A percentile compares a stretch with the other conserved stretches of the same genome.
phyloP scores from a whole-genome alignment of 1,139 yeast species.

The Taphrina wiesneri region DNA sequence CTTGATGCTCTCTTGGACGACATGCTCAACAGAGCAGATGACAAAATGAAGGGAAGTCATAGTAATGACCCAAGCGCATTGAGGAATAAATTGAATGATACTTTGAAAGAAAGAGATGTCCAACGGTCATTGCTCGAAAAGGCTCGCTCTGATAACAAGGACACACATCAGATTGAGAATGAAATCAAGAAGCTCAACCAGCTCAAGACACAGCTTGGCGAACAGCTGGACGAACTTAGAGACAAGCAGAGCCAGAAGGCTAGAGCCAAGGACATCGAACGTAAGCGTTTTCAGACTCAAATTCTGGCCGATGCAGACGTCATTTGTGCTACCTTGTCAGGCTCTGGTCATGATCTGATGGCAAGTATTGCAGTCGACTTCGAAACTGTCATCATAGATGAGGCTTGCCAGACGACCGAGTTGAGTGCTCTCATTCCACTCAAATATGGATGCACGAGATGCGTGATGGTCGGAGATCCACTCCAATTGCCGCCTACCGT shows the following conservation, averaged over 20 bases:
- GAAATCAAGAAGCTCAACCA: slow-evolving; percentile 49
- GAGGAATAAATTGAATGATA: slow-evolving; percentile 56
- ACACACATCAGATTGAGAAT: slow-evolving; percentile 41
- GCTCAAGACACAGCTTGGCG: slow-evolving; percentile 67
- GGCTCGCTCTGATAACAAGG: slow-evolving; percentile 34
- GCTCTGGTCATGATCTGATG: slow-evolving; percentile 87
- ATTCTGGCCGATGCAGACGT: slow-evolving; percentile 78
- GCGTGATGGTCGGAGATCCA: slow-evolving; percentile 99
- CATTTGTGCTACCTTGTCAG: slow-evolving; percentile 89
- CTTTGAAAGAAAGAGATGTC: slow-evolving; percentile 55
- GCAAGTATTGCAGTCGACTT: slow-evolving; percentile 73
- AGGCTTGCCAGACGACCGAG: slow-evolving; percentile 98
- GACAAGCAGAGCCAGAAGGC: slow-evolving; percentile 67
- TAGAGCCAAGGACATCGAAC: slow-evolving; percentile 76
- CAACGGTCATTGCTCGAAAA: slow-evolving; percentile 50
- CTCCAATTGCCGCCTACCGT: slow-evolving; percentile 98
- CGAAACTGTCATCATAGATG: slow-evolving; percentile 94
- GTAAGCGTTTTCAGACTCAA: slow-evolving; percentile 70
- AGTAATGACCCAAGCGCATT: slow-evolving; percentile 51
- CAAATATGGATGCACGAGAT: slow-evolving; percentile 83
- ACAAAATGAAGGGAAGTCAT: slow-evolving; percentile 43
- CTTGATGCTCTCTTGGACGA: slow-evolving; percentile 83
- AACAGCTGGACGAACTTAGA: slow-evolving; percentile 73
- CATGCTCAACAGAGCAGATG: slow-evolving; percentile 50
- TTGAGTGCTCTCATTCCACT: slow-evolving; percentile 88